phyloP scores from a whole-genome alignment of 345 rosid species.

The Angophora floribunda region DNA sequence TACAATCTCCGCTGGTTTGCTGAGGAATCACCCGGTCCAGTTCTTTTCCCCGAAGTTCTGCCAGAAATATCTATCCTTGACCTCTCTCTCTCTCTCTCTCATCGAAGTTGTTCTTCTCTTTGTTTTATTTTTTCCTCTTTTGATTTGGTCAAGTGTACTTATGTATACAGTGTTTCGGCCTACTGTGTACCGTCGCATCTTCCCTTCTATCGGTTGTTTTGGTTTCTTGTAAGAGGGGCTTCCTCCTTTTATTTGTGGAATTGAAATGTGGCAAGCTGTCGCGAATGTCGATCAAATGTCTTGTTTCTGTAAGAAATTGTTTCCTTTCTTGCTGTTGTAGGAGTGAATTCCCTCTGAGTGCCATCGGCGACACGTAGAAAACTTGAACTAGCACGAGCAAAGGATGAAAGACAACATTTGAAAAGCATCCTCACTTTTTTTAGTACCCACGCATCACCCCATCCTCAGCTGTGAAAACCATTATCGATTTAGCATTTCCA shows the following conservation, averaged over 20 bases:
- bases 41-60: neutral
- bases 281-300: neutral
- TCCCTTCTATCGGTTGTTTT: neutral
- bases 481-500: neutral
- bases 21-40: constrained; percentile 10
- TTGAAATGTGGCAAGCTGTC: neutral
- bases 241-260: neutral
- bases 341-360: neutral
- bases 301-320: neutral
- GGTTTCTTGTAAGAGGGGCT: neutral
- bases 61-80: neutral
- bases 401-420: neutral
- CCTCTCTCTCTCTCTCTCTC: neutral
- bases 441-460: too few species aligned
- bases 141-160: neutral
- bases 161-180: neutral
- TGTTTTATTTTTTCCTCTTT: neutral
- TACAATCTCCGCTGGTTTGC: constrained; percentile 29
- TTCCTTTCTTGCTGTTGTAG: neutral
- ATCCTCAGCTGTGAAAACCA: neutral
- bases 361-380: neutral
- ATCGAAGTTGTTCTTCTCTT: neutral
- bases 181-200: neutral
- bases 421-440: neutral
- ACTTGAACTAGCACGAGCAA: neutral